Evolutionary conservation across 2,329 filamentous ascomycete genomes (phyloP), one percentile per base, ranked within the genome.

Genomic region (Claviceps sp.): DNA sequence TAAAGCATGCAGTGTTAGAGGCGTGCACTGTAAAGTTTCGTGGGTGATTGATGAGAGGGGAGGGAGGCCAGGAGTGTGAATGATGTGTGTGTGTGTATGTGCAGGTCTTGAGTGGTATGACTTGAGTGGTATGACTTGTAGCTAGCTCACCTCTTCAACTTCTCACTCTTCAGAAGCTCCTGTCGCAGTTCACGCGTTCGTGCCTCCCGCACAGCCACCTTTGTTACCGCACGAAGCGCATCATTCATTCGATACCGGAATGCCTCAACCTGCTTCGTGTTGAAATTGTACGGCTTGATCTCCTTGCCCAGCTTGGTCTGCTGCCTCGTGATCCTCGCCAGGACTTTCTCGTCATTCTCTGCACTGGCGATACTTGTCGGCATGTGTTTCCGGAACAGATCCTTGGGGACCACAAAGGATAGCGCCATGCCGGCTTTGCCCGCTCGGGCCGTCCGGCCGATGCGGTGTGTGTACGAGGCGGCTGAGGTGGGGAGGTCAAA

Each of bases 161-260:
- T 96, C 64, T 97, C 91, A 58, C 85, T 91, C 71, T 95, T 94
- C 60, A 96, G 75, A 13, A 98, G 75, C 67, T 97, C 93, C 65
- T 91, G 83, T 51, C 88, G 80, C 52, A 98, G 77, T 69, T 98
- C 91, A 54, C 87, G 81, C 10, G 88, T 87, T 48, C 93, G 80
- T 2, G 93, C 91, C 72, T 96, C 90, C 57, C 91, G 85, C 45
- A 98, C 81, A 0, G 91, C 87, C 26, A 95, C 85, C 54, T 87
- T 82, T 10, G 93, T 98, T 2, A 98, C 89, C 0, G 89, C 85
- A 56, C 90, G 81, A 42, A 98, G 73, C 0, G 91, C 93, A 65
- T 97, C 93, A 50, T 88, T 87, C 80, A 95, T 89, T 58, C 93
- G 85, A 69, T 98, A 98, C 19, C 91, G 79, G 73, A 98, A 97